A percentile compares a stretch with the other conserved stretches of the same genome.
These are phyloP conservation scores for Grosmannia huntii DNA, from an alignment of 2,329 filamentous ascomycete genomes.

Conservation along the genomic window DNA sequence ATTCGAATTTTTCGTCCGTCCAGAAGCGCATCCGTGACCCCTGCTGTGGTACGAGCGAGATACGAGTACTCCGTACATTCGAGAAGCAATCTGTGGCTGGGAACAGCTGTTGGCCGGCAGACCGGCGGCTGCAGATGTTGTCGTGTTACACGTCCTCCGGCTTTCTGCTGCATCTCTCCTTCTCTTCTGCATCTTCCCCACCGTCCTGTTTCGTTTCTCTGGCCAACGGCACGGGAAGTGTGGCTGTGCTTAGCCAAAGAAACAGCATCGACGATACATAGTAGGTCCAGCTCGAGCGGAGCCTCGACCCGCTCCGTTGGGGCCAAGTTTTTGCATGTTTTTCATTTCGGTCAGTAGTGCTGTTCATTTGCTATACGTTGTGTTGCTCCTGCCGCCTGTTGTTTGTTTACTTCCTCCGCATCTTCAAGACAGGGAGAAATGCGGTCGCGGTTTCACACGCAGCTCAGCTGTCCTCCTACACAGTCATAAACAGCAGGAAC, in stretches of 20 bases:
- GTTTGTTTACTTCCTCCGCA: background rate
- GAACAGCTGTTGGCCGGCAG: background rate
- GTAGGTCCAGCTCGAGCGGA: too few species aligned
- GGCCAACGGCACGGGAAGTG: background rate
- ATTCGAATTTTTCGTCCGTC: too few species aligned
- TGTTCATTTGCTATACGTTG: background rate
- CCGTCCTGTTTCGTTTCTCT: background rate
- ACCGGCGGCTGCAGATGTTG: background rate
- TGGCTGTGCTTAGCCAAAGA: background rate
- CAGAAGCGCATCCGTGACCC: too few species aligned
- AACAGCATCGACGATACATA: too few species aligned
- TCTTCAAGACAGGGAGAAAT: background rate
- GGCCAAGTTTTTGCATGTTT: background rate
- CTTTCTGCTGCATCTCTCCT: background rate
- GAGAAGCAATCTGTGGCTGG: background rate
- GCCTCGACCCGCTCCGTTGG: background rate
- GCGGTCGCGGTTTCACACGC: too few species aligned
- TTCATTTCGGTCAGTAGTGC: background rate
- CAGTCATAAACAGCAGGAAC: too few species aligned
- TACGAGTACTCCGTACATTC: background rate
- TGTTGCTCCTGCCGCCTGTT: background rate
- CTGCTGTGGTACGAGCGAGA: background rate
- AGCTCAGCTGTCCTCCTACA: too few species aligned
- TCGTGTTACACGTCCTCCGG: too few species aligned
- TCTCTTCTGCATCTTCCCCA: too few species aligned